Evolutionary conservation across 306 rosid species (phyloP), one percentile per base, ranked within the genome.

Genomic region (Castanospermum australe): DNA sequence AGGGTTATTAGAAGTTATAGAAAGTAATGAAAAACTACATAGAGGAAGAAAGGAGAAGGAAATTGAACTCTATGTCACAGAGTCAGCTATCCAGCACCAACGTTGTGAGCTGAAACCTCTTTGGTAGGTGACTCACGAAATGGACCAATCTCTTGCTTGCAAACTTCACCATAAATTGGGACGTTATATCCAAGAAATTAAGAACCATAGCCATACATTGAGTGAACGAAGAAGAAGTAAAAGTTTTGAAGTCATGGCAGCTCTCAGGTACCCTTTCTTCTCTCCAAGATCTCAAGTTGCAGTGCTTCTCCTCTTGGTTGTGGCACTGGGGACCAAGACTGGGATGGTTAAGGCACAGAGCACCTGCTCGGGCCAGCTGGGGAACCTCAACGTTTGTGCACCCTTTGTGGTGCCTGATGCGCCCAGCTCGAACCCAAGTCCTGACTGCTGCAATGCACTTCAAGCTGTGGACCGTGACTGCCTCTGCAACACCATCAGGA

Each of bases 391-490:
- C 68, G 74, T 67, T 18, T 92, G 97, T 61, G 91, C 91, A 20
- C 88, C 91, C 0, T 92, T 64, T 87, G 89, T 86, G 36, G 61
- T 89, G 74, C 96, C 97, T 3, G 91, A 94, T 64, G 35, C 89
- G 0, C 5, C 74, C 78, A 80, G 54, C 75, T 5, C 63, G n/a
- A 85, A 1, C 28, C 93, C 93, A 8, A 90, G 64, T 51, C 0
- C 80, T 4, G 71, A 81, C 0, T 92, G 97, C 75, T 92, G 97
- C 55, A 21, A 18, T 5, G 96, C 97, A 0, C 85, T 92, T 24
- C 75, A 48, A 47, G 67, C 79, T 1, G 83, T 90, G 18, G 79
- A 83, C 38, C 85, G 21, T 21, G 89, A 76, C 8, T 92, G 97
- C 77, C 65, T 90, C 21, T 92, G 97, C 89, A 89, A 60, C 88